A percentile compares a stretch with the other conserved stretches of the same genome.
These are phyloP conservation scores for Venturia asperata DNA, from an alignment of 2,329 filamentous ascomycete genomes.

Conservation along the genomic window DNA sequence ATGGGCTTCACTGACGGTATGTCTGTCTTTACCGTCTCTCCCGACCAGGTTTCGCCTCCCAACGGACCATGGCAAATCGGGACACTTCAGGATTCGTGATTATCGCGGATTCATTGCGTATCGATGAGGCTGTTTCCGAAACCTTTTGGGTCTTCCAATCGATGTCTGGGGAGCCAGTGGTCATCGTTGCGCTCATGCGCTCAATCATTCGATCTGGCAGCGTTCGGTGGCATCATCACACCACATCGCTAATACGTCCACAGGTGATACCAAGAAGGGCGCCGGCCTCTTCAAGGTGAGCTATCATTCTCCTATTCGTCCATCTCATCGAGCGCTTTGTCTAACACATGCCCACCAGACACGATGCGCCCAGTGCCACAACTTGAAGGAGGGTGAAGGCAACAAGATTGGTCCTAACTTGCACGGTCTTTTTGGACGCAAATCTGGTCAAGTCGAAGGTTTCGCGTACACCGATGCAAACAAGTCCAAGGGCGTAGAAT, in stretches of 20 bases:
- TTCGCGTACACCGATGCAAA: constrained; percentile 99
- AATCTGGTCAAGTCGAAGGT: constrained; percentile 83
- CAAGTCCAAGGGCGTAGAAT: constrained; percentile 90
- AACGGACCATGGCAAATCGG: neutral
- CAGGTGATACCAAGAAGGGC: constrained; percentile 93
- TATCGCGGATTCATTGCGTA: neutral
- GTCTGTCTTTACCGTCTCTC: constrained; percentile 21
- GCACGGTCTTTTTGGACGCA: constrained; percentile 94
- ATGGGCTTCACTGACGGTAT: constrained; percentile 18
- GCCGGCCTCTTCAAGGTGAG: constrained; percentile 90
- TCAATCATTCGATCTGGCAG: neutral
- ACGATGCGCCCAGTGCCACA: constrained; percentile 98
- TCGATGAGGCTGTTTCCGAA: neutral
- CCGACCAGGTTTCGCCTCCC: constrained; percentile 12
- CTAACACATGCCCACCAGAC: constrained; percentile 47
- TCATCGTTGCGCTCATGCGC: neutral
- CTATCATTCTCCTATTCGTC: constrained; percentile 10
- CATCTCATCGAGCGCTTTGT: neutral
- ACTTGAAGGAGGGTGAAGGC: constrained; percentile 76
- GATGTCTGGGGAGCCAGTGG: neutral
- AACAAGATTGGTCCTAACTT: constrained; percentile 99
- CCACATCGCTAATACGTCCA: neutral
- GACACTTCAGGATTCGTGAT: neutral
- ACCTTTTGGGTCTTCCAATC: neutral
- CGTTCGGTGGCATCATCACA: neutral